Percentiles rank a stretch among this genome's conserved stretches.
Conservation (phyloP, 2,329 filamentous ascomycete genomes). For the Penicillium sp. region DNA sequence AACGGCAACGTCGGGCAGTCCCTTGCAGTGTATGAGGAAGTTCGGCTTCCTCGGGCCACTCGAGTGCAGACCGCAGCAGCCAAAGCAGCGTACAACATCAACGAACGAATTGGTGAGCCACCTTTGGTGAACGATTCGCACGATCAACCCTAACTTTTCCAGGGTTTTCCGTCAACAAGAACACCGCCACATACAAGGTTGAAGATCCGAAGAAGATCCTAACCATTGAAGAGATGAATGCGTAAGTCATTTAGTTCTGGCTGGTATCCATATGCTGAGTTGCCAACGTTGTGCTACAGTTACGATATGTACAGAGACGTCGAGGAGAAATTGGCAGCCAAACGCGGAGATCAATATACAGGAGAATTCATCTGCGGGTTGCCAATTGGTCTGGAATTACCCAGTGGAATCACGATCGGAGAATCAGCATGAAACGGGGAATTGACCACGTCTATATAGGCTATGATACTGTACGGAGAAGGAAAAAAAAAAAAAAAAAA, state of each 20-base stretch:
- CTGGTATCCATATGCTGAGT: neutral
- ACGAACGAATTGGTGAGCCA: conserved; percentile 54
- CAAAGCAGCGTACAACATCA: conserved; percentile 58
- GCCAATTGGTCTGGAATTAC: conserved; percentile 45
- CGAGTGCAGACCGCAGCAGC: conserved; percentile 56
- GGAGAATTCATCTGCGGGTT: conserved; percentile 44
- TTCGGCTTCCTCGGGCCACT: conserved; percentile 53
- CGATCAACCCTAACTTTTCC: conserved; percentile 11
- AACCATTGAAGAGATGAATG: conserved; percentile 67
- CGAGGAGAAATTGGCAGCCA: conserved; percentile 45
- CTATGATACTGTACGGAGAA: too few species aligned
- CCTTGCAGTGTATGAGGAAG: conserved; percentile 50
- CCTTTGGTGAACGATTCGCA: neutral
- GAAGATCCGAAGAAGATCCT: conserved; percentile 58
- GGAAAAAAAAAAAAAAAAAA: too few species aligned
- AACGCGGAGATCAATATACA: conserved; percentile 28
- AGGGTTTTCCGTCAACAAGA: conserved; percentile 61
- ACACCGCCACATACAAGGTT: conserved; percentile 56
- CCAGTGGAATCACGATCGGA: conserved; percentile 28
- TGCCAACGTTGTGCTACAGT: conserved; percentile 25
- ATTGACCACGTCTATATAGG: too few species aligned
- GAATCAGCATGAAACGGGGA: conserved; percentile 1
- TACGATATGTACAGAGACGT: conserved; percentile 59
- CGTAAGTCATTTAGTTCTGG: conserved; percentile 39
- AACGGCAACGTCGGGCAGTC: conserved; percentile 48